Percentiles rank a stretch among this genome's conserved stretches.
Evolutionary conservation across 768 basidiomycete genomes (phyloP).

Genomic region (Sistotremastrum suecicum): DNA sequence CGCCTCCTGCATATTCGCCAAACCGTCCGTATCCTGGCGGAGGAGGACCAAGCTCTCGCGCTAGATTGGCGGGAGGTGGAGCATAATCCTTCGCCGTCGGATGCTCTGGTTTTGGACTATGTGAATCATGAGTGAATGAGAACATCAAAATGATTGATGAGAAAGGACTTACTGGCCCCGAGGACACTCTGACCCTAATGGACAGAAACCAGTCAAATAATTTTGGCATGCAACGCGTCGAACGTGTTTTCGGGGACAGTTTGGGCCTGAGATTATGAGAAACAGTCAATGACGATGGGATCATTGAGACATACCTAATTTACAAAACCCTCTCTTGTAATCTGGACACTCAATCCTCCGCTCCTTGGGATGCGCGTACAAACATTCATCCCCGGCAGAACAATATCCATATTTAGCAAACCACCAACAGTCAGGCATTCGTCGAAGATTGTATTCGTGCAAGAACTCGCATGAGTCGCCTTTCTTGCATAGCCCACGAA

Average conservation of each 20-base stretch:
- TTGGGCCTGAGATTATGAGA: constrained; percentile 42
- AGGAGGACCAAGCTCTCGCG: constrained; percentile 76
- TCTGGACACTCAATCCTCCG: constrained; percentile 87
- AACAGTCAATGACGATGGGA: neutral
- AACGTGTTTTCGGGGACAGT: constrained; percentile 85
- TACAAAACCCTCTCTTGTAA: constrained; percentile 92
- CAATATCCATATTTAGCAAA: constrained; percentile 97
- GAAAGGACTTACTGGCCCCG: constrained; percentile 65
- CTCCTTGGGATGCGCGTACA: constrained; percentile 92
- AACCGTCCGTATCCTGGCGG: constrained; percentile 85
- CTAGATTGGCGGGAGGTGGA: constrained; percentile 58
- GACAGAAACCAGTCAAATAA: constrained; percentile 90
- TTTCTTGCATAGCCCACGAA: constrained; percentile 95
- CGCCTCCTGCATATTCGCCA: constrained; percentile 44
- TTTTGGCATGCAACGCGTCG: constrained; percentile 81
- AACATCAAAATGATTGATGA: constrained; percentile 4
- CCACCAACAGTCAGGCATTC: constrained; percentile 99
- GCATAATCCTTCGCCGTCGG: constrained; percentile 66
- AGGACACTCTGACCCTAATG: constrained; percentile 75
- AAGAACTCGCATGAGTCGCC: constrained; percentile 96
- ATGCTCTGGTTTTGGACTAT: constrained; percentile 63
- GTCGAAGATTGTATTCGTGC: constrained; percentile 94
- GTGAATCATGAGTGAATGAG: constrained; percentile 2
- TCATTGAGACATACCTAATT: constrained; percentile 47
- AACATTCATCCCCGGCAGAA: constrained; percentile 90